These are phyloP conservation scores for Drechslerella dactyloides DNA, from an alignment of 2,329 filamentous ascomycete species.

Conservation along the genomic window DNA sequence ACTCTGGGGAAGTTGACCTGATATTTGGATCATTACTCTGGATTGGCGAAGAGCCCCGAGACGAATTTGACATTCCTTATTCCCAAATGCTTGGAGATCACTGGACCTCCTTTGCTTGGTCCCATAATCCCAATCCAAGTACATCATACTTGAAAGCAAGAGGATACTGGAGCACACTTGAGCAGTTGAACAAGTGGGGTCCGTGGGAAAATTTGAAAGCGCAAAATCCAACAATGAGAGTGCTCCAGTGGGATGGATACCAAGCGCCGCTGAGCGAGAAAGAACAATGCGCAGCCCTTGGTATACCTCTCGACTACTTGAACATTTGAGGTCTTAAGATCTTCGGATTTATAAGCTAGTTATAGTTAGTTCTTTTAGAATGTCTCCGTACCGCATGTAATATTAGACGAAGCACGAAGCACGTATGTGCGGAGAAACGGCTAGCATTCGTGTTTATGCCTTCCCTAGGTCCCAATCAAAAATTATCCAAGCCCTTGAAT, in stretches of 20 bases:
- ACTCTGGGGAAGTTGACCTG: constrained; percentile 59
- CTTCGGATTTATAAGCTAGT: background rate
- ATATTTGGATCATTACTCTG: constrained; percentile 58
- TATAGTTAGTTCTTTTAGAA: no score
- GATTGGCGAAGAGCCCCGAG: constrained; percentile 57
- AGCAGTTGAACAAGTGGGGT: constrained; percentile 54
- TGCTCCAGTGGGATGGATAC: constrained; percentile 27
- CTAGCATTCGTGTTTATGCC: no score
- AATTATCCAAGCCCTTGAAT: no score
- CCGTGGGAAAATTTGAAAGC: constrained; percentile 54
- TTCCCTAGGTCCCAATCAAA: no score
- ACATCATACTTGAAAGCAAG: constrained; percentile 55
- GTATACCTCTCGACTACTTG: constrained; percentile 16
- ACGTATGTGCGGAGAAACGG: no score
- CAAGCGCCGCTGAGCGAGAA: constrained; percentile 16
- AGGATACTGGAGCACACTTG: constrained; percentile 56
- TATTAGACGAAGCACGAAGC: no score
- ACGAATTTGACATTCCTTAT: constrained; percentile 58
- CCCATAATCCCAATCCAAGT: constrained; percentile 56
- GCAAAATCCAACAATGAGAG: constrained; percentile 18
- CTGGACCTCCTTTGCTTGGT: constrained; percentile 57
- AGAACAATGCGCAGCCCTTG: constrained; percentile 22
- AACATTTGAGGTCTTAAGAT: background rate
- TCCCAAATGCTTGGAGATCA: constrained; percentile 57
- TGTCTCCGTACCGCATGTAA: no score